Evolutionary conservation across 2,329 filamentous ascomycete genomes (phyloP).

Genomic region (Myrmaecium sp.): DNA sequence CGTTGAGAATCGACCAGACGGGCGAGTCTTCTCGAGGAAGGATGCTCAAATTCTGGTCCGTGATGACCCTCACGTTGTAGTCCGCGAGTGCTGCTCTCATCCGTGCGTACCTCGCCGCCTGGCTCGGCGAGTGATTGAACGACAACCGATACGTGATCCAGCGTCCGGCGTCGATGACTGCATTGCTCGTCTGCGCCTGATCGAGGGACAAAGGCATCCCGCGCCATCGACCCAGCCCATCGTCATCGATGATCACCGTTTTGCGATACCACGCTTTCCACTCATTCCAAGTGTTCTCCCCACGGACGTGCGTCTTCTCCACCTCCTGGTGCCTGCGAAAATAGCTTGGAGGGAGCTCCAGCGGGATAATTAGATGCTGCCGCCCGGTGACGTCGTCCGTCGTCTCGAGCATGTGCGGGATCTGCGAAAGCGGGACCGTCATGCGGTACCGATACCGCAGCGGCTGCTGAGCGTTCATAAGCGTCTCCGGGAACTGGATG

Average conservation of each 20-base stretch:
- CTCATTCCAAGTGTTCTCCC: constrained; percentile 34
- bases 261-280: constrained; percentile 45
- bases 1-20: constrained; percentile 15
- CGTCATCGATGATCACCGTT: constrained; percentile 40
- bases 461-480: constrained; percentile 8
- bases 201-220: constrained; percentile 10
- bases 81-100: constrained; percentile 45
- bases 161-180: constrained; percentile 25
- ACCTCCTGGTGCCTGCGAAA: constrained; percentile 20
- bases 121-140: constrained; percentile 21
- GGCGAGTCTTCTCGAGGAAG: constrained; percentile 7
- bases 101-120: constrained; percentile 19
- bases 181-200: constrained; percentile 12
- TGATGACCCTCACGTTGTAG: constrained; percentile 48
- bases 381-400: constrained; percentile 5
- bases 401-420: constrained; percentile 22
- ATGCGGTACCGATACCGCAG: constrained; percentile 21
- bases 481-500: constrained; percentile 26
- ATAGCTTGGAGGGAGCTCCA: constrained; percentile 25
- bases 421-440: constrained; percentile 27
- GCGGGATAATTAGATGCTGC: constrained; percentile 16
- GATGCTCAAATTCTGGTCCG: constrained; percentile 26
- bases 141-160: constrained; percentile 44
- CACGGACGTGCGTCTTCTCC: constrained; percentile 24
- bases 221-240: too few species aligned